Evolutionary conservation across 176 grass and related monocot species (phyloP).

Genomic region (Aechmea fasciata): DNA sequence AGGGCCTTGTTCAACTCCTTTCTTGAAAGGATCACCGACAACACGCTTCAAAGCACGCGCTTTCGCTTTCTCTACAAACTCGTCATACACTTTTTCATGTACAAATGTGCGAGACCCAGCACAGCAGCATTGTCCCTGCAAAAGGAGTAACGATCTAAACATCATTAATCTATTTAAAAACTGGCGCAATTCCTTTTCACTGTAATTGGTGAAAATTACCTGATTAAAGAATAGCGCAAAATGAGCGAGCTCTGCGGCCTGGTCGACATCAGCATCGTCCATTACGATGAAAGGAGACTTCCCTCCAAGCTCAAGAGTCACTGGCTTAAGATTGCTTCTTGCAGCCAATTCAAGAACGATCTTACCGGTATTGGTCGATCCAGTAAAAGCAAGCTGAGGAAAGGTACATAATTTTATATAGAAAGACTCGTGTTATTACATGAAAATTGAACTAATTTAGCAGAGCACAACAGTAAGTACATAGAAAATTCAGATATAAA

Average conservation of each 20-base stretch:
- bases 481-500: not conserved
- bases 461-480: not conserved
- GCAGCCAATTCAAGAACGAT: slow-evolving; percentile 75
- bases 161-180: slow-evolving; percentile 7
- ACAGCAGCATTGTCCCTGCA: slow-evolving; percentile 89
- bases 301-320: slow-evolving; percentile 91
- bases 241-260: slow-evolving; percentile 89
- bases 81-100: slow-evolving; percentile 77
- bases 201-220: slow-evolving; percentile 27
- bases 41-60: slow-evolving; percentile 54
- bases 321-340: slow-evolving; percentile 85
- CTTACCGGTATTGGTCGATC: slow-evolving; percentile 71
- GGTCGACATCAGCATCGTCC: slow-evolving; percentile 75
- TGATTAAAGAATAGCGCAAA: slow-evolving; percentile 92
- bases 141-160: not conserved
- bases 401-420: not conserved
- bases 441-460: not conserved
- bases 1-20: slow-evolving; percentile 84
- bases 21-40: slow-evolving; percentile 84
- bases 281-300: slow-evolving; percentile 91
- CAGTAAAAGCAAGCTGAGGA: slow-evolving; percentile 65
- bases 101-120: slow-evolving; percentile 94
- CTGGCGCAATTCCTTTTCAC: not conserved
- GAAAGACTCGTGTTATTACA: not conserved
- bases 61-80: slow-evolving; percentile 93